Evolutionary conservation across 2,329 filamentous ascomycete species (phyloP).

Genomic region (Arthroderma sp.): DNA sequence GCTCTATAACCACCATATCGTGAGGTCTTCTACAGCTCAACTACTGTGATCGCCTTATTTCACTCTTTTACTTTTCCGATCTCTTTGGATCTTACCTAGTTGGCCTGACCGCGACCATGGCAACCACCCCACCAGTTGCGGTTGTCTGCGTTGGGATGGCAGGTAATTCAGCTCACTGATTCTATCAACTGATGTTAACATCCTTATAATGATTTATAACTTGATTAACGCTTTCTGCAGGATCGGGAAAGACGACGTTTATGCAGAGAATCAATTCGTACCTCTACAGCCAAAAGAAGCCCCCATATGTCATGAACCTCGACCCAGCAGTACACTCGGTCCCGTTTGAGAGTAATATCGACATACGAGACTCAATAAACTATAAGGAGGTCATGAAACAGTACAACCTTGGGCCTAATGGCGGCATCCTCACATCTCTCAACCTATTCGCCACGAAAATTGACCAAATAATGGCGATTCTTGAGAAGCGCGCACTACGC

Average conservation of each 20-base stretch:
- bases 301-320: slow-evolving; percentile 93
- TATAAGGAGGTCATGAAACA: slow-evolving; percentile 99
- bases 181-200: neutral
- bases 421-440: slow-evolving; percentile 85
- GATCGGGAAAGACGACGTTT: slow-evolving; percentile 98
- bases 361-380: slow-evolving; percentile 97
- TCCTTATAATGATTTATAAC: neutral
- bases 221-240: slow-evolving; percentile 29
- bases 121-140: slow-evolving; percentile 50
- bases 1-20: neutral
- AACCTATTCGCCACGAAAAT: slow-evolving; percentile 98
- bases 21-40: neutral
- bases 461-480: slow-evolving; percentile 76
- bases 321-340: slow-evolving; percentile 89
- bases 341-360: slow-evolving; percentile 94
- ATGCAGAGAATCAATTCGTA: slow-evolving; percentile 97
- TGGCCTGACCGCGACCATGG: slow-evolving; percentile 25
- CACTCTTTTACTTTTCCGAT: neutral
- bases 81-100: neutral
- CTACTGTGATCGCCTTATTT: neutral
- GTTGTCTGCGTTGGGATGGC: slow-evolving; percentile 98
- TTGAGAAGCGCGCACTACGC: slow-evolving; percentile 71
- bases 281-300: slow-evolving; percentile 65
- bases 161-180: slow-evolving; percentile 40
- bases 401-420: slow-evolving; percentile 94